Evolutionary conservation across 768 basidiomycete genomes (phyloP).

Genomic region (Lentinula raphanica): DNA sequence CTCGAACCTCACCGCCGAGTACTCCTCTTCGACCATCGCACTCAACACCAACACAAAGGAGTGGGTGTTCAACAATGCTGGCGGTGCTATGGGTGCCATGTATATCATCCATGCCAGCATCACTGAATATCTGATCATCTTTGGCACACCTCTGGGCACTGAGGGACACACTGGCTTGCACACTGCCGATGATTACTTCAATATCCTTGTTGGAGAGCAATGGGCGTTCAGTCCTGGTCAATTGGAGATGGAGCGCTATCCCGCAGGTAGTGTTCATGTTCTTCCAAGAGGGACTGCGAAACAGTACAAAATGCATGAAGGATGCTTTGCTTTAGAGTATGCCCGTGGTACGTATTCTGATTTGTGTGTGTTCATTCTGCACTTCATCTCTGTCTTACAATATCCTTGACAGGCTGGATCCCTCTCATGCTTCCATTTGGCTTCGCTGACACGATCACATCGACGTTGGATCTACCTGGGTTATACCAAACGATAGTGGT

Average conservation of each 20-base stretch:
- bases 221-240: constrained; percentile 86
- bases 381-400: background rate
- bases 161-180: constrained; percentile 95
- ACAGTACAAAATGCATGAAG: constrained; percentile 98
- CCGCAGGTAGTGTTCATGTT: constrained; percentile 79
- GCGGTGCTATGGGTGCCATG: constrained; percentile 98
- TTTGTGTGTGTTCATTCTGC: too few relatives aligned
- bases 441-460: constrained; percentile 76
- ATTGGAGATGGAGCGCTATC: constrained; percentile 82
- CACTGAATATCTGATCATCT: constrained; percentile 95
- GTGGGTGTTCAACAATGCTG: constrained; percentile 97
- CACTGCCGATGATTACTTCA: constrained; percentile 97
- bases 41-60: constrained; percentile 61
- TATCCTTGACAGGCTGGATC: constrained; percentile 76
- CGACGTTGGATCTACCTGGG: constrained; percentile 84
- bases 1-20: constrained; percentile 67
- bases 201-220: constrained; percentile 91
- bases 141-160: constrained; percentile 93
- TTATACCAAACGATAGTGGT: constrained; percentile 73
- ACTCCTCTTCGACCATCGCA: constrained; percentile 52
- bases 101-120: constrained; percentile 95
- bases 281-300: constrained; percentile 80
- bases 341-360: constrained; percentile 65
- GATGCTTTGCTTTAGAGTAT: constrained; percentile 94
- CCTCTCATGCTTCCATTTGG: constrained; percentile 96